Evolutionary conservation across 768 basidiomycete genomes (phyloP).

Genomic region (Suillus subalutaceus): DNA sequence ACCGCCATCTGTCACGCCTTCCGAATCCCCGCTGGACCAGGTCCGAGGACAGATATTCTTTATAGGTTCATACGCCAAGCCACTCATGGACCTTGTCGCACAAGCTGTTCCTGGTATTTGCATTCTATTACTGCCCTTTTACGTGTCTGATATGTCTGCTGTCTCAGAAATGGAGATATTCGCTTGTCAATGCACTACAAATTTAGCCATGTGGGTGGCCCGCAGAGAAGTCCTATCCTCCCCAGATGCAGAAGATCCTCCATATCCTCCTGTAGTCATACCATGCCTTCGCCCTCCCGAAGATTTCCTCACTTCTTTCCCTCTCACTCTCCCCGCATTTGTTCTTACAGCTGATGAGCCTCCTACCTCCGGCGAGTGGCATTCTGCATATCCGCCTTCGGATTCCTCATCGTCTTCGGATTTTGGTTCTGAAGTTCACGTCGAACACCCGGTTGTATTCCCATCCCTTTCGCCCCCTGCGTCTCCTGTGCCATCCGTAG

Average conservation of each 20-base stretch:
- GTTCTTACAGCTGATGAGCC: conserved; percentile 34
- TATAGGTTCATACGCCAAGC: conserved; percentile 78
- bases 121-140: neutral
- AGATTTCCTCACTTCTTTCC: conserved; percentile 56
- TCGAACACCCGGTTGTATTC: conserved; percentile 10
- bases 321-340: conserved; percentile 55
- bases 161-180: conserved; percentile 67
- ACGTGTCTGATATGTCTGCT: neutral
- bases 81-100: conserved; percentile 77
- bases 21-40: conserved; percentile 59
- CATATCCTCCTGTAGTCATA: conserved; percentile 12
- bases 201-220: conserved; percentile 70
- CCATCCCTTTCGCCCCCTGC: conserved; percentile 29
- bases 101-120: conserved; percentile 69
- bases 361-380: conserved; percentile 27
- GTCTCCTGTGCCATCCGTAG: conserved; percentile 32
- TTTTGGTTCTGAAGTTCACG: conserved; percentile 23
- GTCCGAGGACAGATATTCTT: conserved; percentile 90
- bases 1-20: conserved; percentile 53
- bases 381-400: conserved; percentile 27
- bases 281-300: conserved; percentile 38
- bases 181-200: conserved; percentile 65
- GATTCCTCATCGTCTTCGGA: conserved; percentile 34
- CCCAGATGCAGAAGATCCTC: conserved; percentile 13
- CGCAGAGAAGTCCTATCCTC: conserved; percentile 45